phyloP scores from a whole-genome alignment of 202 grass and related monocot genomes.

The Bolboschoenoplectus hybrid region DNA sequence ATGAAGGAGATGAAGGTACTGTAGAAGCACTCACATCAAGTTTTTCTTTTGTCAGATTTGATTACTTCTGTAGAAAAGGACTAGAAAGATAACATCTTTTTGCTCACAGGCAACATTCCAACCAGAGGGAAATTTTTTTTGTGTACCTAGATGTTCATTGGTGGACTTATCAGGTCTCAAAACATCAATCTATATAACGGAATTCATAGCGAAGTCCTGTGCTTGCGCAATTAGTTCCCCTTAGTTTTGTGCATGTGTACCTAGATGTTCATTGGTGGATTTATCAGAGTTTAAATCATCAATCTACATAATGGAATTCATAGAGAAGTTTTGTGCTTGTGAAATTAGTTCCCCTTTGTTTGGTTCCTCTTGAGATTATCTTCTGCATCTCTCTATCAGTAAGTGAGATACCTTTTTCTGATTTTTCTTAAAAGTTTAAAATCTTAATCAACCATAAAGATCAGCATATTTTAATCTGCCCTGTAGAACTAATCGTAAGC shows the following conservation, averaged over 20 bases:
- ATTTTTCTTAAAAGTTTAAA: constrained; percentile 5
- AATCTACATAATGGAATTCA: constrained; percentile 18
- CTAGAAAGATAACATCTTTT: constrained; percentile 5
- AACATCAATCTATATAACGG: constrained; percentile 28
- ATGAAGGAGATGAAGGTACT: background rate
- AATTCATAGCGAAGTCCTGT: background rate
- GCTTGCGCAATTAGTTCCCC: constrained; percentile 17
- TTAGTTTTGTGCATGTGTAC: background rate
- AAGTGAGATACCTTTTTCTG: constrained; percentile 20
- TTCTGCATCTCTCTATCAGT: constrained; percentile 11
- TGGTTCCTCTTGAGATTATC: constrained; percentile 12
- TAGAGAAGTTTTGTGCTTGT: background rate
- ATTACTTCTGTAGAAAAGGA: background rate
- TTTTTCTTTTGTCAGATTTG: background rate
- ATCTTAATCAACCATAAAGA: constrained; percentile 20
- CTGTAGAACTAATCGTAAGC: background rate
- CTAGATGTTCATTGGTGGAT: background rate
- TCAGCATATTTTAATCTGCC: background rate
- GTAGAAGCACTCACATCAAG: constrained; percentile 10
- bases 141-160: background rate
- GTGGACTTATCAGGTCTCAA: background rate
- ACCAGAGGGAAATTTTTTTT: constrained; percentile 3
- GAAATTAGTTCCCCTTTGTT: constrained; percentile 23
- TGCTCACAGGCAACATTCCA: background rate
- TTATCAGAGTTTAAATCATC: background rate